Percentiles rank a stretch among this genome's conserved stretches.
Evolutionary conservation across 1,139 yeast genomes (phyloP).

Genomic region (Lodderomyces pseudojiufengensis): DNA sequence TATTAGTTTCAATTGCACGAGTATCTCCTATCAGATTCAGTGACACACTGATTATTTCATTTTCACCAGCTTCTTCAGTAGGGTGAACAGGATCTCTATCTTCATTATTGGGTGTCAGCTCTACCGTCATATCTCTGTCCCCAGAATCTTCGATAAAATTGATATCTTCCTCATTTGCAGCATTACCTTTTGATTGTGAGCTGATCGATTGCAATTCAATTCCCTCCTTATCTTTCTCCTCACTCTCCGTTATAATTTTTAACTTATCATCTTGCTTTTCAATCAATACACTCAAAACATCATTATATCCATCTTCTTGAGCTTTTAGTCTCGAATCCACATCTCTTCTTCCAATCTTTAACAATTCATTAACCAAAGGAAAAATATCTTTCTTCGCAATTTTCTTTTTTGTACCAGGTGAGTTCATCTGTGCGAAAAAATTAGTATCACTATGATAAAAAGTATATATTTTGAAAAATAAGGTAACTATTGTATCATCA

Average conservation of each 20-base stretch:
- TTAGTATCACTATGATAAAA: conserved; percentile 5
- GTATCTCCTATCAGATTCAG: too few relatives aligned
- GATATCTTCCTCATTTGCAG: background rate
- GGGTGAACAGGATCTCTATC: too few relatives aligned
- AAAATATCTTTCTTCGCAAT: conserved; percentile 45
- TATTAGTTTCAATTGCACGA: too few relatives aligned
- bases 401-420: conserved; percentile 35
- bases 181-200: too few relatives aligned
- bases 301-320: conserved; percentile 31
- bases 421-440: conserved; percentile 11
- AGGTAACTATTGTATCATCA: conserved; percentile 68
- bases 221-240: conserved; percentile 2
- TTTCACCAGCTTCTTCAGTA: too few relatives aligned
- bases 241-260: background rate
- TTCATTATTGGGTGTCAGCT: too few relatives aligned
- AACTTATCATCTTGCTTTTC: background rate
- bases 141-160: too few relatives aligned
- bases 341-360: conserved; percentile 26
- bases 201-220: too few relatives aligned
- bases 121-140: too few relatives aligned
- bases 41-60: too few relatives aligned
- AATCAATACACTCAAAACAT: conserved; percentile 19
- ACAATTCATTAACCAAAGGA: conserved; percentile 38
- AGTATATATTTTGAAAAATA: conserved; percentile 53
- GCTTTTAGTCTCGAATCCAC: conserved; percentile 31